Conservation (phyloP, 164 flowering plant species). For the Kalanchoe fedtschenkoi region DNA sequence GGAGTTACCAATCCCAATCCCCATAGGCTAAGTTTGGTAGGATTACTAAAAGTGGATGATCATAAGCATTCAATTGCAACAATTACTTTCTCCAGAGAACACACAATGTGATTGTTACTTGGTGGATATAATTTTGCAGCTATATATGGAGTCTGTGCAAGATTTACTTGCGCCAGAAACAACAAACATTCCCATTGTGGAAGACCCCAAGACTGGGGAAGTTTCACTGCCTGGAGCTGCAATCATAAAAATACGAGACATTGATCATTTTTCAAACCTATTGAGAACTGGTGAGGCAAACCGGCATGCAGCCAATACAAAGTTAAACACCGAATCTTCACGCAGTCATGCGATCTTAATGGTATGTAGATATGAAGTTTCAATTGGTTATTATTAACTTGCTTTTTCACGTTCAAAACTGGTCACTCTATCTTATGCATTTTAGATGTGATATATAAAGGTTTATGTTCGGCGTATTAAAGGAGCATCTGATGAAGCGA, state of each 20-base stretch:
- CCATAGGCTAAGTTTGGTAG: no score
- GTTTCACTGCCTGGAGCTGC: constrained; percentile 64
- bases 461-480: constrained; percentile 40
- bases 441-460: constrained; percentile 23
- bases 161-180: constrained; percentile 83
- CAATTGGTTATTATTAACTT: neutral
- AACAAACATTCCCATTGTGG: constrained; percentile 56
- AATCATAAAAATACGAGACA: constrained; percentile 42
- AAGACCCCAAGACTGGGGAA: constrained; percentile 83
- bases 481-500: constrained; percentile 24
- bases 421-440: neutral
- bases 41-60: neutral
- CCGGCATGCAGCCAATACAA: constrained; percentile 88
- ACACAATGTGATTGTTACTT: neutral
- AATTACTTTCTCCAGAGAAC: neutral
- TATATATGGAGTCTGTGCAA: constrained; percentile 84
- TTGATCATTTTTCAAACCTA: constrained; percentile 50
- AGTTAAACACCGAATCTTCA: constrained; percentile 79
- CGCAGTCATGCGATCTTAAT: constrained; percentile 93
- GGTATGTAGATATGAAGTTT: constrained; percentile 32
- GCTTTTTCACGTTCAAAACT: neutral
- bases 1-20: neutral
- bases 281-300: constrained; percentile 74
- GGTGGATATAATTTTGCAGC: constrained; percentile 22
- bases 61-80: neutral